A percentile compares a stretch with the other conserved stretches of the same genome.
phyloP scores from a whole-genome alignment of 1,284 basidiomycete species.

The Ustilago lituana region DNA sequence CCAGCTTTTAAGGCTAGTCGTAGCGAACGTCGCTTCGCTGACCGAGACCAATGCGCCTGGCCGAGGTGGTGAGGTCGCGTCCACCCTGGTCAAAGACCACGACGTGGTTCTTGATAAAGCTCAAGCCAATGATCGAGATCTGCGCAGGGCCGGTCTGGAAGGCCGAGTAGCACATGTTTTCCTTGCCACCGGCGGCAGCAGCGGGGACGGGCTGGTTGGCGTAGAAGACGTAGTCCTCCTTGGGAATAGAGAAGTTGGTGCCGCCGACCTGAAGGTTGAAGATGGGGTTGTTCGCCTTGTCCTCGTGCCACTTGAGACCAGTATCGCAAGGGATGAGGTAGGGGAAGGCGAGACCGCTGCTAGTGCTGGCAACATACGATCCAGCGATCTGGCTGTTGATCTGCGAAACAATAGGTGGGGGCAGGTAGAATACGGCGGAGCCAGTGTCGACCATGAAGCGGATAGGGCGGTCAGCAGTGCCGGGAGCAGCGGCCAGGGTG shows the following conservation, averaged over 20 bases:
- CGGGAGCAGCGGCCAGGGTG: slow-evolving; percentile 21
- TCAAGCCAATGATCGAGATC: slow-evolving; percentile 50
- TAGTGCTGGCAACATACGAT: slow-evolving; percentile 27
- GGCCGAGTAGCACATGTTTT: slow-evolving; percentile 49
- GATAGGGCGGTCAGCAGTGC: slow-evolving; percentile 20
- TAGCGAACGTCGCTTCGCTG: slow-evolving; percentile 40
- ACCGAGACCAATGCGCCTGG: slow-evolving; percentile 45
- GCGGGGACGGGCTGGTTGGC: slow-evolving; percentile 47
- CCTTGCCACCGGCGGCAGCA: slow-evolving; percentile 30
- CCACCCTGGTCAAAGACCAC: slow-evolving; percentile 51
- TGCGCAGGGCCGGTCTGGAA: slow-evolving; percentile 49
- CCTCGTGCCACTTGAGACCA: slow-evolving; percentile 48
- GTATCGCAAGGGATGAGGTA: slow-evolving; percentile 57
- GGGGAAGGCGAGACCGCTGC: slow-evolving; percentile 33
- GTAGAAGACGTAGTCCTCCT: slow-evolving; percentile 54
- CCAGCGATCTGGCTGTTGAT: slow-evolving; percentile 50
- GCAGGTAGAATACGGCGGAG: slow-evolving; percentile 49
- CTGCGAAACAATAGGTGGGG: slow-evolving; percentile 25
- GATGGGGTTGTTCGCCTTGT: slow-evolving; percentile 23
- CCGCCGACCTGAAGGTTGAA: slow-evolving; percentile 42
- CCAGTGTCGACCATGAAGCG: slow-evolving; percentile 57
- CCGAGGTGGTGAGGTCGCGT: slow-evolving; percentile 21
- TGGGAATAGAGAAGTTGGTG: slow-evolving; percentile 47
- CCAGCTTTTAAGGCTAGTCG: too few relatives aligned
- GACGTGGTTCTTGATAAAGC: slow-evolving; percentile 59